These are phyloP conservation scores for Tinospora cordifolia DNA, from an alignment of 164 flowering plant genomes.

Conservation along the genomic window DNA sequence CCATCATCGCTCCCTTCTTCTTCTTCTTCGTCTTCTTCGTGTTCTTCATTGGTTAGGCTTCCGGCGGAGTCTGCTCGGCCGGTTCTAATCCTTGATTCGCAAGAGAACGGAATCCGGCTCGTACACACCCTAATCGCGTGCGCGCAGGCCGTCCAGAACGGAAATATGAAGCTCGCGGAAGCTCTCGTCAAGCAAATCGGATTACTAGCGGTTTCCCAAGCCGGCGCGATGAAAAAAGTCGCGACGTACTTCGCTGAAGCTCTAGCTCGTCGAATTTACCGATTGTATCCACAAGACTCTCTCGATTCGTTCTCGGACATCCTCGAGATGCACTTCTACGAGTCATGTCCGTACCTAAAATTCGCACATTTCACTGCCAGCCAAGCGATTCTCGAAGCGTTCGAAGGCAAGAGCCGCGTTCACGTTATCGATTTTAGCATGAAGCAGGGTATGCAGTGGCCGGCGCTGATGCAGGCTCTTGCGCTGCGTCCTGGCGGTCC, in stretches of 20 bases:
- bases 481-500: slow-evolving; percentile 72
- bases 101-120: slow-evolving; percentile 60
- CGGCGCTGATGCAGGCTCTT: slow-evolving; percentile 69
- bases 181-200: slow-evolving; percentile 63
- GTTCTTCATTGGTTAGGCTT: no score
- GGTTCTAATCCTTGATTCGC: slow-evolving; percentile 54
- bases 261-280: slow-evolving; percentile 56
- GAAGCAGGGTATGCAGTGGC: slow-evolving; percentile 86
- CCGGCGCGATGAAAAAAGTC: slow-evolving; percentile 79
- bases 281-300: slow-evolving; percentile 30
- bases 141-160: slow-evolving; percentile 70
- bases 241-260: slow-evolving; percentile 71
- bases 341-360: slow-evolving; percentile 74
- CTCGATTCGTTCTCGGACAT: slow-evolving; percentile 39
- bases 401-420: slow-evolving; percentile 50
- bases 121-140: slow-evolving; percentile 79
- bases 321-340: slow-evolving; percentile 77
- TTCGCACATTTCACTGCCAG: slow-evolving; percentile 93
- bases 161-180: slow-evolving; percentile 42
- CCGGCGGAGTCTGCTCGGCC: slow-evolving; percentile 25
- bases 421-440: slow-evolving; percentile 76
- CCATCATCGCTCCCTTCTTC: slow-evolving; percentile 20
- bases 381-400: slow-evolving; percentile 85
- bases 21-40: slow-evolving; percentile 14
- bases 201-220: slow-evolving; percentile 57